Percentiles rank a stretch among this genome's conserved stretches.
These are phyloP conservation scores for Trebouxia gelatinosa DNA, from an alignment of 163 green algal species.

Conservation along the genomic window DNA sequence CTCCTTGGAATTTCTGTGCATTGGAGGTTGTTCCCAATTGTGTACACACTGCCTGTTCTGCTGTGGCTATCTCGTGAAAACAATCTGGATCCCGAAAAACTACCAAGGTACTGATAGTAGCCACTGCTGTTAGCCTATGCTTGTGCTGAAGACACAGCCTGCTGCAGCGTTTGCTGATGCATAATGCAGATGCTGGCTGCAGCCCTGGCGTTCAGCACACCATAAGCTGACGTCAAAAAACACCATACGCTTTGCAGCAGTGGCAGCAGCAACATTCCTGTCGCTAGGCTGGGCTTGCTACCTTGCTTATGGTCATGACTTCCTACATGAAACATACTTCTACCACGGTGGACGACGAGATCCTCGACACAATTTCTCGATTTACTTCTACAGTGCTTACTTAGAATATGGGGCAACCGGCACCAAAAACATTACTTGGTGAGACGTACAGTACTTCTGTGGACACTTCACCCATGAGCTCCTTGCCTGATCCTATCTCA, in stretches of 20 bases:
- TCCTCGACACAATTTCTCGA: constrained; percentile 88
- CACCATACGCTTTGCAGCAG: constrained; percentile 44
- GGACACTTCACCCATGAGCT: too few species aligned
- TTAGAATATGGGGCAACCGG: too few species aligned
- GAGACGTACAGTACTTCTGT: too few species aligned
- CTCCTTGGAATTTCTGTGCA: constrained; percentile 89
- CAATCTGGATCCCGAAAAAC: not conserved
- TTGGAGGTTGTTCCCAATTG: constrained; percentile 88
- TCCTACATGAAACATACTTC: constrained; percentile 82
- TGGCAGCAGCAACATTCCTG: constrained; percentile 61
- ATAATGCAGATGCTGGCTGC: too few species aligned
- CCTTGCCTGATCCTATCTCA: too few species aligned
- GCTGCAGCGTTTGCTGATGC: too few species aligned
- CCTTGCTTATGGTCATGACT: constrained; percentile 71
- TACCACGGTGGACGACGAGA: constrained; percentile 81
- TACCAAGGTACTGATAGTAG: too few species aligned
- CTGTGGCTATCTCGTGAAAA: constrained; percentile 67
- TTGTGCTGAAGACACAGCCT: too few species aligned
- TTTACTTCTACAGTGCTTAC: constrained; percentile 80
- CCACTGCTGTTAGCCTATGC: too few species aligned
- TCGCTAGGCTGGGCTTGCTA: constrained; percentile 61
- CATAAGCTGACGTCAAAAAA: too few species aligned
- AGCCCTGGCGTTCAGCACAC: too few species aligned
- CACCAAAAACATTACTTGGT: too few species aligned
- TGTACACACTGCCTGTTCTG: constrained; percentile 81